phyloP scores from a whole-genome alignment of 2,329 filamentous ascomycete genomes.

The Trichophyton benhamiae region DNA sequence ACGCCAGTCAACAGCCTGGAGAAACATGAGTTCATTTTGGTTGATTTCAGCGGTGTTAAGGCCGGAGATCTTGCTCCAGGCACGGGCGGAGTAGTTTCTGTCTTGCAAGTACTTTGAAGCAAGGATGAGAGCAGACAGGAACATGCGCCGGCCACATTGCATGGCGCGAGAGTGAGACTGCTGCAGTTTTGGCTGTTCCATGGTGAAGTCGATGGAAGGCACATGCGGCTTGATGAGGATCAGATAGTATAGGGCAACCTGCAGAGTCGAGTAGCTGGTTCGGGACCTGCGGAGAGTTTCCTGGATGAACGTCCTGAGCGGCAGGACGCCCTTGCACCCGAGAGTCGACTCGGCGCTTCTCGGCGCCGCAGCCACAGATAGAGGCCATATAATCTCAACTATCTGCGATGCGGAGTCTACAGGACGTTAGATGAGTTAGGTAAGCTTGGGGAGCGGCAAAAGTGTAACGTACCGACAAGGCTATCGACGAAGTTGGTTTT shows the following conservation, averaged over 20 bases:
- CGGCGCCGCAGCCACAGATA: conserved; percentile 67
- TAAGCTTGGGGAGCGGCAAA: conserved; percentile 23
- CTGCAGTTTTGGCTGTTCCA: conserved; percentile 66
- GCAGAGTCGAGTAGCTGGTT: conserved; percentile 92
- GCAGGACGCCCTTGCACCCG: conserved; percentile 65
- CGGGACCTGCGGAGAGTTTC: conserved; percentile 89
- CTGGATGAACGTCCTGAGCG: conserved; percentile 90
- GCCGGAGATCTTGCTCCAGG: conserved; percentile 99
- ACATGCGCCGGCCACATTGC: conserved; percentile 95
- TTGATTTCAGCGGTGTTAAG: conserved; percentile 89
- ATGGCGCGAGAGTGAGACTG: conserved; percentile 59
- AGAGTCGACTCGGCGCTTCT: conserved; percentile 45
- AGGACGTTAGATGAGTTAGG: conserved; percentile 19
- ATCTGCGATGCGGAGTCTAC: conserved; percentile 94
- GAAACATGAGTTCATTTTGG: conserved; percentile 86
- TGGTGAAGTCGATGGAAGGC: conserved; percentile 67
- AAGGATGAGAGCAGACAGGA: conserved; percentile 83
- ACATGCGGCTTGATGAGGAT: conserved; percentile 87
- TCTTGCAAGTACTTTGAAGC: conserved; percentile 98
- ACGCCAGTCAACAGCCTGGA: conserved; percentile 83
- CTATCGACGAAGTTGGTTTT: conserved; percentile 93
- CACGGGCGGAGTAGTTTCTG: conserved; percentile 90
- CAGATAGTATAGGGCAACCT: conserved; percentile 92
- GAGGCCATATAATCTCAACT: conserved; percentile 92
- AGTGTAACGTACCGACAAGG: conserved; percentile 75